Percentiles rank a stretch among this genome's conserved stretches.
These are phyloP conservation scores for Orbilia brochopaga DNA, from an alignment of 2,329 filamentous ascomycete species.

Conservation along the genomic window DNA sequence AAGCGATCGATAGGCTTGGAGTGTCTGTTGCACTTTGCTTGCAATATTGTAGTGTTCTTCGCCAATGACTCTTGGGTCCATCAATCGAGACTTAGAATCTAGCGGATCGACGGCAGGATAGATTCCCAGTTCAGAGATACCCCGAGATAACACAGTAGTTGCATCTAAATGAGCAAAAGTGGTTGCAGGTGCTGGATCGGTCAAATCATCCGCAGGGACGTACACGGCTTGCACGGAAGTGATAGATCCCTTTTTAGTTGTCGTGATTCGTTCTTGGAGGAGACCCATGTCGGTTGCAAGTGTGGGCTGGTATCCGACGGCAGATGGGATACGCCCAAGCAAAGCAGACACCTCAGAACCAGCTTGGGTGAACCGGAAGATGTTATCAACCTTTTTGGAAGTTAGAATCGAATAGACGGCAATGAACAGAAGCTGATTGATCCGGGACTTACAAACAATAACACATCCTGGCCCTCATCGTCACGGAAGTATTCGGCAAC, in stretches of 20 bases:
- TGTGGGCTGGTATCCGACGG: constrained; percentile 99
- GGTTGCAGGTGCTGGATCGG: constrained; percentile 97
- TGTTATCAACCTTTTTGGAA: constrained; percentile 92
- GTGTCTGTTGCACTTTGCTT: constrained; percentile 95
- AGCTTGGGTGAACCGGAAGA: constrained; percentile 99
- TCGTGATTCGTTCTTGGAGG: constrained; percentile 99
- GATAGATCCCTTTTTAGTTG: constrained; percentile 99
- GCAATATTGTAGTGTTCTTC: constrained; percentile 97
- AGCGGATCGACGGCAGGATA: constrained; percentile 99
- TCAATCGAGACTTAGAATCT: constrained; percentile 99
- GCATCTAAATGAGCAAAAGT: constrained; percentile 99
- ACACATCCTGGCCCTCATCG: constrained; percentile 61
- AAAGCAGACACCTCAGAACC: constrained; percentile 99
- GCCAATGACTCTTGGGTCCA: constrained; percentile 97
- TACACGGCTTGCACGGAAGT: constrained; percentile 99
- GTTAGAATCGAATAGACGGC: constrained; percentile 52
- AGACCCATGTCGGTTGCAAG: constrained; percentile 98
- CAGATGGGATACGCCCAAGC: constrained; percentile 99
- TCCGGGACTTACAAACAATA: constrained; percentile 53
- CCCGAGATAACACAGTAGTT: constrained; percentile 99
- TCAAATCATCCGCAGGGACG: constrained; percentile 99
- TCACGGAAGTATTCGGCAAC: constrained; percentile 84
- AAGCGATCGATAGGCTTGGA: constrained; percentile 99
- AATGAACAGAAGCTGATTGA: constrained; percentile 4
- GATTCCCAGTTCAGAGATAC: constrained; percentile 99